These are phyloP conservation scores for Globisporangium apiculatum DNA, from an alignment of 352 stramenopile genomes.

Conservation along the genomic window DNA sequence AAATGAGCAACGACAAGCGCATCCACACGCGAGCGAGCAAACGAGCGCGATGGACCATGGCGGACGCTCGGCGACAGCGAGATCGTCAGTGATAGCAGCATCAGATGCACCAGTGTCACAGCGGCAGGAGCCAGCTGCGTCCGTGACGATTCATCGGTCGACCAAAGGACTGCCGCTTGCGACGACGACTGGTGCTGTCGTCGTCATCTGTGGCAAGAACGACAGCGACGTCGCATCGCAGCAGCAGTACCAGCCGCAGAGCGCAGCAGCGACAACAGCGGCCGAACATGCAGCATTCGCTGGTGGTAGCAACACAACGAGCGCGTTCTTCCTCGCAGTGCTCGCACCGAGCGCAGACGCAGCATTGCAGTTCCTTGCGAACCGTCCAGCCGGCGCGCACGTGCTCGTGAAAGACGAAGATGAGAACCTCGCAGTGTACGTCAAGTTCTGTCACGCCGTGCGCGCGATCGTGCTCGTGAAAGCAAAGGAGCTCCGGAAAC, in stretches of 20 bases:
- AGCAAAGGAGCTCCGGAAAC: slow-evolving; percentile 37
- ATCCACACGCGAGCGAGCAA: not conserved
- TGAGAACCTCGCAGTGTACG: slow-evolving; percentile 29
- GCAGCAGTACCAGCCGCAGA: slow-evolving; percentile 1
- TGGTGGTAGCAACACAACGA: not conserved
- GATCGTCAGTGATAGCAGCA: too few species aligned
- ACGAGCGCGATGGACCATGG: not conserved
- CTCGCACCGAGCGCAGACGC: slow-evolving; percentile 30
- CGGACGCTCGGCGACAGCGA: not conserved
- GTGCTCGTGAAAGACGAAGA: slow-evolving; percentile 39
- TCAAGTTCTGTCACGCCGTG: slow-evolving; percentile 50
- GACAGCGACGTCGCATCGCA: not conserved
- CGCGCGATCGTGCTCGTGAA: slow-evolving; percentile 37
- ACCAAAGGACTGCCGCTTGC: slow-evolving; percentile 2
- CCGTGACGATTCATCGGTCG: not conserved
- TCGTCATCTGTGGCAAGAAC: slow-evolving; percentile 3
- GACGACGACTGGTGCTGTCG: slow-evolving; percentile 4
- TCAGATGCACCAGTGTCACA: too few species aligned
- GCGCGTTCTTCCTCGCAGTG: slow-evolving; percentile 36
- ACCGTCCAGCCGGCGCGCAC: slow-evolving; percentile 39
- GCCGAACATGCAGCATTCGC: not conserved
- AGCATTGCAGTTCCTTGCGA: slow-evolving; percentile 30
- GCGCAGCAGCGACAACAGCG: not conserved
- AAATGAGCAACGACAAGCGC: too few species aligned
- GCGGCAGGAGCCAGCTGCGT: not conserved